Evolutionary conservation across 2,329 filamentous ascomycete species (phyloP), one percentile per base, ranked within the genome.

Genomic region (Lachnellula arida): DNA sequence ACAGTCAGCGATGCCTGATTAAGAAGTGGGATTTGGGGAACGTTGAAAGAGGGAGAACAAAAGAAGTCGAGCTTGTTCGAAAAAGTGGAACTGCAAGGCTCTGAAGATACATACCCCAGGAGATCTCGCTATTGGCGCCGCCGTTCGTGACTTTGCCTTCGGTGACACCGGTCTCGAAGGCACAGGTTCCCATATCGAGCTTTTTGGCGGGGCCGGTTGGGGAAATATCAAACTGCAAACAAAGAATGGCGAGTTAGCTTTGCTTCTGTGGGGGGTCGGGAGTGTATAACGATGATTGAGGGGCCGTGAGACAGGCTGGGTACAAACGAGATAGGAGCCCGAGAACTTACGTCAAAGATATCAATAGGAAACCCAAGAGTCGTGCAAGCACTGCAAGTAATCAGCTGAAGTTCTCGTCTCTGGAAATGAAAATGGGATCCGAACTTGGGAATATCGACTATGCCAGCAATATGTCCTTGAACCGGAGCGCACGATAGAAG

Each of bases 311-410:
- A 32, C 19, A 1, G 19, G 19, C 19, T 19, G 19, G 19, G 19
- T 19, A 32, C 9, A 32, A 32, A 32, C 28, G 9, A 32, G 28
- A 32, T 12, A 12, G 28, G 8, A 11, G 4, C 3, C 28, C 3
- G 4, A 11, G 4, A 32, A 32, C 28, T 3, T 32, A 32, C 28
- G 68, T 94, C 89, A 66, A 97, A 97, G 52, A 97, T 95, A 73
- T 96, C 92, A 78, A 96, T 90, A 1, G 92, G 92, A 53, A 96
- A 70, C 0, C 91, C 91, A 57, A 96, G 76, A 0, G 92, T 96
- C 4, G 91, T 96, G 68, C 92, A 96, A 0, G 88, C 89, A 17
- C 57, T 64, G 6, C 1, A 46, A 11, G 2, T 17, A 47, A 48
- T 59, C 46, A 60, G 40, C 5, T 17, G 1, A 2, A 4, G 23